Percentiles rank a stretch among this genome's conserved stretches.
phyloP scores from a whole-genome alignment of 306 rosid species.

The Lagenaria siceraria region DNA sequence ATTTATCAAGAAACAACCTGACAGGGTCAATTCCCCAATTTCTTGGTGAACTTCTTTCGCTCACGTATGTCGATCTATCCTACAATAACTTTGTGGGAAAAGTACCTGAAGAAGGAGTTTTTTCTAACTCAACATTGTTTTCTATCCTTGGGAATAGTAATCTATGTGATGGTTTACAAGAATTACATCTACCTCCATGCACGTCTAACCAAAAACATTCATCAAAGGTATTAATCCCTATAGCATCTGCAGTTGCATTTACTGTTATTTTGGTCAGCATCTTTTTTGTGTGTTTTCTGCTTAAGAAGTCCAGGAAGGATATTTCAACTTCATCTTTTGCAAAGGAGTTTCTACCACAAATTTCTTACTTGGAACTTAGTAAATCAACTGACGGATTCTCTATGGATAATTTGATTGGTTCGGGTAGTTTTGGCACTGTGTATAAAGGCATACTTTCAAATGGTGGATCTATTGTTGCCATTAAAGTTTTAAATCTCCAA shows the following conservation, averaged over 20 bases:
- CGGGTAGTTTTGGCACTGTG: constrained; percentile 28
- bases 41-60: neutral
- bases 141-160: constrained; percentile 17
- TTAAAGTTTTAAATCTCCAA: constrained; percentile 31
- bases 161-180: constrained; percentile 24
- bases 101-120: constrained; percentile 20
- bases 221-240: neutral
- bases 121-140: constrained; percentile 10
- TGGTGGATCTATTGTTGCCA: constrained; percentile 9
- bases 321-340: neutral
- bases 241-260: neutral
- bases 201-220: neutral
- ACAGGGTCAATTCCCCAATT: constrained; percentile 22
- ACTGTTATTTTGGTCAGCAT: neutral
- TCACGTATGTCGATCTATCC: constrained; percentile 18
- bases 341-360: neutral
- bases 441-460: constrained; percentile 20
- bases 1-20: constrained; percentile 22
- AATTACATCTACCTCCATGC: constrained; percentile 19
- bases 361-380: constrained; percentile 14
- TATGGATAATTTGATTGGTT: constrained; percentile 16
- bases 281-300: neutral
- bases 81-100: constrained; percentile 19
- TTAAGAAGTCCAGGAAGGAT: constrained; percentile 8
- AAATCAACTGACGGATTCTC: constrained; percentile 16